A percentile compares a stretch with the other conserved stretches of the same genome.
These are phyloP conservation scores for Mortierella alpina DNA, from an alignment of 192 early-diverging fungal species.

Conservation along the genomic window DNA sequence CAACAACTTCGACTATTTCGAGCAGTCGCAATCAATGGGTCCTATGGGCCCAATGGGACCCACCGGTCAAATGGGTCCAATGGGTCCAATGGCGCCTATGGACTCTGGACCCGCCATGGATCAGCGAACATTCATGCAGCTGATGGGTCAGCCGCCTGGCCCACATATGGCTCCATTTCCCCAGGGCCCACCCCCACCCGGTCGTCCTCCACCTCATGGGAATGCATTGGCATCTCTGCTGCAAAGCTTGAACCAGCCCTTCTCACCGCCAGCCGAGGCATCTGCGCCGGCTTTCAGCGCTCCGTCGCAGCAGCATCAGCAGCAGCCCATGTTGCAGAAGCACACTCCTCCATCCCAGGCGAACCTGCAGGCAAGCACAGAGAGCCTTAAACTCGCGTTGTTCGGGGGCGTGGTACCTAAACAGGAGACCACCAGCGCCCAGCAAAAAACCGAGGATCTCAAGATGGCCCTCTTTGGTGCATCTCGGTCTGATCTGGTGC, in stretches of 20 bases:
- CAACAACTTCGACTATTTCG: not conserved
- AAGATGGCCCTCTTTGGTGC: conserved; percentile 44
- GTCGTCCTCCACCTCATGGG: conserved; percentile 36
- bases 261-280: conserved; percentile 18
- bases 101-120: conserved; percentile 26
- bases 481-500: conserved; percentile 34
- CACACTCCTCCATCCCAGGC: conserved; percentile 14
- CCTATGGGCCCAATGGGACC: not conserved
- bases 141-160: conserved; percentile 33
- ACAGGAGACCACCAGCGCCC: conserved; percentile 29
- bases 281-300: conserved; percentile 22
- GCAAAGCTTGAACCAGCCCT: conserved; percentile 51
- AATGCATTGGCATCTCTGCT: conserved; percentile 46
- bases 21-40: conserved; percentile 12
- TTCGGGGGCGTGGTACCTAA: conserved; percentile 49
- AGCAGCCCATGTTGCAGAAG: conserved; percentile 16
- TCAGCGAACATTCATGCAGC: conserved; percentile 36
- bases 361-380: conserved; percentile 47
- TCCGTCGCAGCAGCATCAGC: not conserved
- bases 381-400: conserved; percentile 54
- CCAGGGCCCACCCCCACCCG: conserved; percentile 22
- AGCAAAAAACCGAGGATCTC: conserved; percentile 50
- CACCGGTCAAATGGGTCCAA: conserved; percentile 16
- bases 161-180: conserved; percentile 27
- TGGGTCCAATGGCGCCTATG: conserved; percentile 9